Base-by-base conservation (phyloP, 371 early-diverging fungal genomes). In the Zancudomyces culisetae region DNA sequence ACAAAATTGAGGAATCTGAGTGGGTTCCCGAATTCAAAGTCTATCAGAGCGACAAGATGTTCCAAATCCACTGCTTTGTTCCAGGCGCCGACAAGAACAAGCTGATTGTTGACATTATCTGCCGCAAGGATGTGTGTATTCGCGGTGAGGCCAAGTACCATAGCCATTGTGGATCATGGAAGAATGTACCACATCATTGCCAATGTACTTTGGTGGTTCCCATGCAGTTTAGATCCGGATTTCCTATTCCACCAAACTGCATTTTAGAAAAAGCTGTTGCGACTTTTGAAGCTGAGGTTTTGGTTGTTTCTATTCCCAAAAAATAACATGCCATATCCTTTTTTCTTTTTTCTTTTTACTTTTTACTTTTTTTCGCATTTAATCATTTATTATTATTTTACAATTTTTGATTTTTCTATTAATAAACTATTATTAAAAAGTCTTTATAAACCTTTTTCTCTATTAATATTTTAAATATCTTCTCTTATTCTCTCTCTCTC, bases 121-220 rank as follows among this genome's bases (percentile, higher is more conserved):
- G 4, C 2, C 29, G 48, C 48, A 58, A 56, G n/a, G 45, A 40
- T 1, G 45, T 51, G 3, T 39, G 65, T 49, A 61, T 66, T 15
- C 66, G 60, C 35, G 66, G 66, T 43, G 61, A 66, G 42, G 66
- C 66, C 43, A 45, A 63, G 21, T 66, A 65, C 66, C 66, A 66
- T 29, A 52, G 60, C 22, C 66, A 66, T 42, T 66, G 66, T 52
- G 66, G 67, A 8, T 62, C 56, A 57, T 66, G 61, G 61, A 59
- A 60, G 1, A 56, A 51, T 23, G 53, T 61, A 27, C 57, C 57
- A 55, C 66, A 66, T 53, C 53, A 54, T 57, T 66, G 66, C 53
- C 58, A 61, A 39, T 66, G 66, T 51, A 66, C 61, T 22, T 58
- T 64, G 42, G 58, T 60, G 49, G 67, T 65, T 23, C 65, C 61